Base-by-base conservation (phyloP, 1,139 yeast species). In the Lodderomyces theae region DNA sequence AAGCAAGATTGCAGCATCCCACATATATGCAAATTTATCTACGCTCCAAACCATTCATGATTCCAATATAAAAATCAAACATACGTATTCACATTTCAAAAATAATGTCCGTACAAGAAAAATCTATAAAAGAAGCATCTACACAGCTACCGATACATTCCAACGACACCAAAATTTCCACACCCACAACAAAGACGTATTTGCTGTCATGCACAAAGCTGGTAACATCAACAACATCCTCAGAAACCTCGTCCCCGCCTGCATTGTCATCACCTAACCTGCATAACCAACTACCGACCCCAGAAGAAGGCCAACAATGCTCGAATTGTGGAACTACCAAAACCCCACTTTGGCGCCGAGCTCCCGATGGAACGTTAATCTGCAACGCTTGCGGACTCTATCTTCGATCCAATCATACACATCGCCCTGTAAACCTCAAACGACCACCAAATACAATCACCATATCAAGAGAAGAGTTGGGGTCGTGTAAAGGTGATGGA, bases 401-500 rank as follows among this genome's bases (percentile, higher is more conserved):
- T 48, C 68, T 70, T 37, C 65, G 77, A 38, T 77, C 81, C 30
- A 78, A 78, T 51, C 66, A 74, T 47, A 63, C 77, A 30, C 80
- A 75, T 49, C 60, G 83, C 37, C 73, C 73, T 44, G 85, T 79
- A 26, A 80, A 79, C 52, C 63, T 86, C 54, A 84, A 84, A 51
- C 68, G 85, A 44, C 84, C 86, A 1, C 87, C 88, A 4, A 74
- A 74, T 48, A 71, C 80, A 15, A 74, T 80, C 1, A 57, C 73
- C 2, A 62, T 80, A 9, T 59, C 63, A 6, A 61, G 65, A 26
- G 56, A 52, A 19, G 66, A 66, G 22, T 65, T 63, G 28, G 95
- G 95, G 0, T 74, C 86, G 4, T 86, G 95, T 54, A 79, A 82
- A 44, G 95, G 95, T 9, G 87, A 84, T 52, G 95, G 95, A 5